Conservation (phyloP, 441 rosid genomes). For the Eutrema salsugineum region DNA sequence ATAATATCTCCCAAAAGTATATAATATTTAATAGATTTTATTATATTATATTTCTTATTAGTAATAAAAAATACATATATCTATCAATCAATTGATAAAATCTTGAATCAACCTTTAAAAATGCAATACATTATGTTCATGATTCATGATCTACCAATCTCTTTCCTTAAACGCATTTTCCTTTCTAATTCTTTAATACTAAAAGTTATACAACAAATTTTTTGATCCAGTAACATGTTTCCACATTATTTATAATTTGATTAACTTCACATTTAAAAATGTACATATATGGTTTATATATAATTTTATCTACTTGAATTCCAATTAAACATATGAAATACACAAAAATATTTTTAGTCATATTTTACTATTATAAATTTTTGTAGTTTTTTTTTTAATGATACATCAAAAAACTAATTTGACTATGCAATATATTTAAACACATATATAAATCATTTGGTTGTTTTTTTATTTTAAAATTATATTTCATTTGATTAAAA, state of each 20-base stretch:
- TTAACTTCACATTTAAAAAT: not conserved
- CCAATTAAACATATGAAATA: too few relatives aligned
- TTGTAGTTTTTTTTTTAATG: too few relatives aligned
- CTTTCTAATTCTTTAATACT: not conserved
- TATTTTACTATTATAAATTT: too few relatives aligned
- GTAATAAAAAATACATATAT: not conserved
- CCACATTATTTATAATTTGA: not conserved
- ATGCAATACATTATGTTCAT: not conserved
- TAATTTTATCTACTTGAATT: not conserved
- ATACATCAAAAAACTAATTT: not conserved
- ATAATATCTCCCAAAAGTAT: too few relatives aligned
- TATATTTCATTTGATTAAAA: not conserved
- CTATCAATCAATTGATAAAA: not conserved
- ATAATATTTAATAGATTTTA: not conserved
- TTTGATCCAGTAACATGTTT: not conserved
- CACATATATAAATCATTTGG: too few relatives aligned
- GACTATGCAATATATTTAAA: not conserved
- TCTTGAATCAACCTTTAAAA: not conserved
- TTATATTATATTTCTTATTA: not conserved
- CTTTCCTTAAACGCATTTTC: not conserved
- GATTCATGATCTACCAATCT: not conserved
- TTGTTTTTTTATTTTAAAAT: not conserved
- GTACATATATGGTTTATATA: not conserved
- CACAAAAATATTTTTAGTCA: too few relatives aligned
- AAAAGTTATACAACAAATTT: not conserved